phyloP scores from a whole-genome alignment of 805 yeast species.

The Candida sanyiensis region DNA sequence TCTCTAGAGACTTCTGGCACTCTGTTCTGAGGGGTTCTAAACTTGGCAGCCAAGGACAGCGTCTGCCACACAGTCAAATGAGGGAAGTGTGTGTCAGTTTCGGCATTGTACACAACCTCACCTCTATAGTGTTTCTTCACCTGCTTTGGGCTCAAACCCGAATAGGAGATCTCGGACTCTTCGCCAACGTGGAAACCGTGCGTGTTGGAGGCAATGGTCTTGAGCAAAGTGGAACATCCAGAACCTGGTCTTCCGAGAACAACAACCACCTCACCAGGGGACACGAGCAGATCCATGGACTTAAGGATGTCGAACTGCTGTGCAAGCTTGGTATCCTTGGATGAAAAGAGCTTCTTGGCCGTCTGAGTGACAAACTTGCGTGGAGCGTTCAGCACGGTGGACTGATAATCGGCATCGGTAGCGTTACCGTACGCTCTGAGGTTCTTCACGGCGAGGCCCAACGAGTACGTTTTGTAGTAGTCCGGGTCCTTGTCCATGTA shows the following conservation, averaged over 20 bases:
- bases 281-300: constrained; percentile 58
- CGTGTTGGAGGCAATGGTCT: constrained; percentile 54
- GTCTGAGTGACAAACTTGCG: constrained; percentile 17
- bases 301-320: constrained; percentile 41
- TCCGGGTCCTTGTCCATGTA: constrained; percentile 49
- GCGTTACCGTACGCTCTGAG: constrained; percentile 56
- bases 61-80: constrained; percentile 64
- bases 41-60: constrained; percentile 50
- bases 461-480: constrained; percentile 46
- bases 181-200: constrained; percentile 50
- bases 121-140: constrained; percentile 53
- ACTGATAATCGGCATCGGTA: constrained; percentile 55
- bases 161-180: constrained; percentile 44
- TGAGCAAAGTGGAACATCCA: constrained; percentile 67
- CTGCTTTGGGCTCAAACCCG: constrained; percentile 48
- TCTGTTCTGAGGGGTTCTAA: constrained; percentile 60
- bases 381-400: constrained; percentile 44
- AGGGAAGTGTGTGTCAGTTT: constrained; percentile 63
- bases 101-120: constrained; percentile 67
- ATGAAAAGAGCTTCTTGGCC: constrained; percentile 11
- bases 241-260: constrained; percentile 78
- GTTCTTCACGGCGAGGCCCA: constrained; percentile 52
- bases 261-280: constrained; percentile 61
- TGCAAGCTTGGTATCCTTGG: constrained; percentile 17
- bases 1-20: constrained; percentile 49